A percentile compares a stretch with the other conserved stretches of the same genome.
phyloP scores from a whole-genome alignment of 2,329 filamentous ascomycete genomes.

The Sporothrix brunneoviolacea region DNA sequence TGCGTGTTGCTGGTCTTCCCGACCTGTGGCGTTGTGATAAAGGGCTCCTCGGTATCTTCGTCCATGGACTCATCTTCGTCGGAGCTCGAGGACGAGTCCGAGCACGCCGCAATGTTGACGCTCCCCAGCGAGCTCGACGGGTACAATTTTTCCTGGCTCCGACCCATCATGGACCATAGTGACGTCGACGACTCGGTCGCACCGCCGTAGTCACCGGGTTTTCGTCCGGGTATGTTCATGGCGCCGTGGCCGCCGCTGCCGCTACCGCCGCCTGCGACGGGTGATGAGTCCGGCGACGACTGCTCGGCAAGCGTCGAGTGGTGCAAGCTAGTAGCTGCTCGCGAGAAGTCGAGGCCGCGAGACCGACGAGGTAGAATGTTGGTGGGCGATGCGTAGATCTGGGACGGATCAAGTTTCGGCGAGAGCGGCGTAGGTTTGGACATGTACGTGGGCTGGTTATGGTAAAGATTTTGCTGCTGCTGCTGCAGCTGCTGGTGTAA shows the following conservation, averaged over 20 bases:
- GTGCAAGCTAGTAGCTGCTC: constrained; percentile 88
- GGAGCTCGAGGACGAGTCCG: constrained; percentile 69
- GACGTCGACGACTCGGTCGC: constrained; percentile 62
- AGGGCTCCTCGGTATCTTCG: constrained; percentile 71
- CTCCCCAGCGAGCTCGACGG: constrained; percentile 79
- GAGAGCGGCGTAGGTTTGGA: constrained; percentile 64
- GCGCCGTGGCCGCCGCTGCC: constrained; percentile 24
- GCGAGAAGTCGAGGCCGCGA: constrained; percentile 84
- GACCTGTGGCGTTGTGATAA: constrained; percentile 76
- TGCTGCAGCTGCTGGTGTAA: constrained; percentile 17
- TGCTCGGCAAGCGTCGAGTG: constrained; percentile 89
- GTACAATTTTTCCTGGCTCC: constrained; percentile 59
- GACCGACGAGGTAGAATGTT: constrained; percentile 85
- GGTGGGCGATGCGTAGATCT: constrained; percentile 79
- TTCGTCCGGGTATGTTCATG: constrained; percentile 54
- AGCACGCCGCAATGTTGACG: constrained; percentile 53
- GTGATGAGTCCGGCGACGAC: constrained; percentile 84
- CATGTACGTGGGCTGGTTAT: constrained; percentile 29
- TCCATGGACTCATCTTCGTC: constrained; percentile 66
- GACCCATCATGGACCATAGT: constrained; percentile 62
- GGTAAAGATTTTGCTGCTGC: constrained; percentile 13
- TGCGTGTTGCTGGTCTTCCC: constrained; percentile 47
- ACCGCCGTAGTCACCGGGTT: constrained; percentile 39
- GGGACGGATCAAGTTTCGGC: constrained; percentile 76
- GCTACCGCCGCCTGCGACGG: constrained; percentile 59